These are phyloP conservation scores for Melastoma malabathricum DNA, from an alignment of 345 rosid genomes.

Conservation along the genomic window DNA sequence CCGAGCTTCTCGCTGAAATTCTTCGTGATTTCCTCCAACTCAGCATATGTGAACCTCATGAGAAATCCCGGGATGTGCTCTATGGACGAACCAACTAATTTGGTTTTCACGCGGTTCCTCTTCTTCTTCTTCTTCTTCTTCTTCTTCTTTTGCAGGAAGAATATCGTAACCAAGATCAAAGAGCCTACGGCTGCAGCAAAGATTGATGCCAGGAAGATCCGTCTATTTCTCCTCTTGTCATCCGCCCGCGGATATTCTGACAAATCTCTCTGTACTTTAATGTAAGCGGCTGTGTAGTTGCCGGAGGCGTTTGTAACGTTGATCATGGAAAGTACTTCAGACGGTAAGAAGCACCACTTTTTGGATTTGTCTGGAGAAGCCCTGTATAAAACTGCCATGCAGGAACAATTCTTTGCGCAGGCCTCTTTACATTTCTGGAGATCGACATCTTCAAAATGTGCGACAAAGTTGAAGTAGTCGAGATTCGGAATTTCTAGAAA, in stretches of 20 bases:
- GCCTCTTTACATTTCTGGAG: constrained; percentile 6
- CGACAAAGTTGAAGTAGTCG: not conserved
- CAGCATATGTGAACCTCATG: constrained; percentile 13
- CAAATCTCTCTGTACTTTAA: no score
- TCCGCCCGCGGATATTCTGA: no score
- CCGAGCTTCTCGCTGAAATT: constrained; percentile 17
- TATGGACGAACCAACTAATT: constrained; percentile 9
- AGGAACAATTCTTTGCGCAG: constrained; percentile 15
- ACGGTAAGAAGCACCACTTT: constrained; percentile 11
- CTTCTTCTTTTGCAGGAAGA: not conserved
- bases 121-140: not conserved
- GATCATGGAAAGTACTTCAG: constrained; percentile 5
- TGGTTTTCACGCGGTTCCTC: not conserved
- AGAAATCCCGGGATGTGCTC: constrained; percentile 11
- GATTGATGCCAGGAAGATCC: not conserved
- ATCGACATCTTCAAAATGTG: not conserved
- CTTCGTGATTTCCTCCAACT: constrained; percentile 5
- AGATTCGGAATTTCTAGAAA: not conserved
- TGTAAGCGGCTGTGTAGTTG: no score
- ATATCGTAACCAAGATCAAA: not conserved
- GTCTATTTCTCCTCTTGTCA: not conserved
- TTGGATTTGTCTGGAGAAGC: not conserved
- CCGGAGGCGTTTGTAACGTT: no score
- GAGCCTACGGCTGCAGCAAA: not conserved
- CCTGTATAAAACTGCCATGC: constrained; percentile 12